Evolutionary conservation across 805 yeast species (phyloP), one percentile per base, ranked within the genome.

Genomic region (Metschnikowia sp.): DNA sequence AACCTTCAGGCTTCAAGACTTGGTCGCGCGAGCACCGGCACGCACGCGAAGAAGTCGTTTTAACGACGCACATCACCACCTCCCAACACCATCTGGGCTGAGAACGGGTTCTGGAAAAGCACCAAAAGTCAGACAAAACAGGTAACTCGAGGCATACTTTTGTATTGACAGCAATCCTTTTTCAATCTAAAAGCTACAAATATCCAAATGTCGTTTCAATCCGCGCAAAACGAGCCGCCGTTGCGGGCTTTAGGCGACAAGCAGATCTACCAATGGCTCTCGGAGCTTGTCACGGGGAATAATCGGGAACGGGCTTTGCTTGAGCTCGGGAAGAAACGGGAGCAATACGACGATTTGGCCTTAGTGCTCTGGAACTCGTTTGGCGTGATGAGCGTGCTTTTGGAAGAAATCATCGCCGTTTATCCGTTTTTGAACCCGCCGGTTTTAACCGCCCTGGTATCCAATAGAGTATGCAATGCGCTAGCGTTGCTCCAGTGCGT

Each of bases 381-480:
- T 67, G 99, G 98, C 30, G 97, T 92, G 10, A 90, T 94, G 95
- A 84, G 98, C 2, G 85, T 90, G 18, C 70, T 92, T 34, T 68
- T 92, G 49, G 95, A 88, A 63, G 99, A 92, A 63, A 90, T 92
- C 45, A 84, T 90, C 34, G 78, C 88, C 3, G 96, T 92, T 6
- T 92, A 92, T 64, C 97, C 99, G 10, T 76, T 84, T 60, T 74
- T 92, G 49, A 84, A 88, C 33, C 97, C 97, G 11, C 96, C 96
- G 30, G 82, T 79, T 37, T 75, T 94, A 49, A 83, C 90, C 4
- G 88, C 95, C 12, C 79, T 88, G n/a, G 84, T 89, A 13, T 86
- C 96, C 4, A 92, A 91, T 64, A 76, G 97, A 46, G 98, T 92
- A 9, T 92, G 98, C 67, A 92, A 94, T 69, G 97, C 98, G 0